Conservation (phyloP, 2,329 filamentous ascomycete species). For the Aspergillus pseudotamarii region DNA sequence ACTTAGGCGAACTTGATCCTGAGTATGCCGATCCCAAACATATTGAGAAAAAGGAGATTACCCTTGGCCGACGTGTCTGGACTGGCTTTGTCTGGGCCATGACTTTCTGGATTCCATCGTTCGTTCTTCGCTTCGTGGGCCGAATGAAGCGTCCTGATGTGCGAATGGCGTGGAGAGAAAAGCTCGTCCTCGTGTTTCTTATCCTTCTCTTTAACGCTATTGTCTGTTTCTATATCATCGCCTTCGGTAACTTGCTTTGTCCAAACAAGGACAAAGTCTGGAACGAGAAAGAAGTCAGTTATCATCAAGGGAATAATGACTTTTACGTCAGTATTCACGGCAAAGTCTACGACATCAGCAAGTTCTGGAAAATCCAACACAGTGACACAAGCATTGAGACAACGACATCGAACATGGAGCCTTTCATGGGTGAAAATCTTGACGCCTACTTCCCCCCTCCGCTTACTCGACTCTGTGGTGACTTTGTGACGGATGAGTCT, state of each 20-base stretch:
- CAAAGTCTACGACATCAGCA: constrained; percentile 86
- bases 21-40: constrained; percentile 77
- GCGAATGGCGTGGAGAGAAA: constrained; percentile 96
- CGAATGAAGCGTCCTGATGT: constrained; percentile 98
- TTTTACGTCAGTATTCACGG: constrained; percentile 88
- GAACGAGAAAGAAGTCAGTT: constrained; percentile 68
- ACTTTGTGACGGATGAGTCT: constrained; percentile 65
- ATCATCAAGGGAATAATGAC: constrained; percentile 72
- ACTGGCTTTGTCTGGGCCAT: constrained; percentile 78
- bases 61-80: constrained; percentile 72
- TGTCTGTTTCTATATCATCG: constrained; percentile 90
- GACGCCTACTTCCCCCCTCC: constrained; percentile 86
- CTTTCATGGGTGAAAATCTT: constrained; percentile 75
- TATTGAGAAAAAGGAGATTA: constrained; percentile 70
- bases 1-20: constrained; percentile 71
- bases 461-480: constrained; percentile 72
- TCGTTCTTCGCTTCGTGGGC: constrained; percentile 75
- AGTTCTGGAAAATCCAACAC: constrained; percentile 85
- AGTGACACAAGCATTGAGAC: constrained; percentile 71
- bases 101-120: constrained; percentile 95
- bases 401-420: constrained; percentile 67
- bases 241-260: constrained; percentile 81
- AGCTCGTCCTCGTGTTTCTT: constrained; percentile 77
- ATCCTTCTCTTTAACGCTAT: constrained; percentile 80
- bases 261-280: constrained; percentile 92